Evolutionary conservation across 768 basidiomycete species (phyloP), one percentile per base, ranked within the genome.

Genomic region (Pleurotus platypus): DNA sequence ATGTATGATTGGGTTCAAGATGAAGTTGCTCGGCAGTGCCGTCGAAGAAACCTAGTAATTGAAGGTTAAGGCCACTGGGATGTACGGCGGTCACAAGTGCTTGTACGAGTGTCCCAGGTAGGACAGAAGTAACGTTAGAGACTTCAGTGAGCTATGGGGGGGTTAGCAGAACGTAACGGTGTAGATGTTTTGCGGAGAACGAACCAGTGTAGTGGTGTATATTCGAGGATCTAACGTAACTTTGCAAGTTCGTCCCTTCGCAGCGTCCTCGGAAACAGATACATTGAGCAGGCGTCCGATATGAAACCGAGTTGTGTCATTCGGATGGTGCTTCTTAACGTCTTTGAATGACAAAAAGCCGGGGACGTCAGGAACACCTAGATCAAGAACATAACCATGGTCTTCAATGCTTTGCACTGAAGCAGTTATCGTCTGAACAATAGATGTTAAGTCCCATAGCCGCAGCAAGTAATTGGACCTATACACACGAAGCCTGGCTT

Each of bases 11-110:
- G 11, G 73, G 73, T 18, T 68, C 78, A 12, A 96, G 72, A 71
- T 98, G 96, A 57, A 88, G 81, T 37, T 84, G 77, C 65, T 97
- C 94, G 22, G 90, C 78, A 0, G 93, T 96, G 30, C 94, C 96
- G 38, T 92, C 88, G 70, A 94, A 98, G 69, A 89, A 95, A 0
- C 93, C 94, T 22, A 95, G 79, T 15, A 98, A 76, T 71, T 96
- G 95, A 27, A 98, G 74, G 67, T 90, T 91, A 35, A 98, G 73
- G 15, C 97, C 97, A 22, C 72, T 78, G 13, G 86, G 75, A 42
- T 85, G 76, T 18, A 89, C 79, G 16, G 85, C 83, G 2, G 94
- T 97, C 57, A 99, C 80, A 39, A 96, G 75, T 8, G 82, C 84
- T 68, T 90, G 86, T 18, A 95, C 92, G 15, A 95, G 78, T 22